Evolutionary conservation across 768 basidiomycete species (phyloP), one percentile per base, ranked within the genome.

Genomic region (Suillus fuscotomentosus): DNA sequence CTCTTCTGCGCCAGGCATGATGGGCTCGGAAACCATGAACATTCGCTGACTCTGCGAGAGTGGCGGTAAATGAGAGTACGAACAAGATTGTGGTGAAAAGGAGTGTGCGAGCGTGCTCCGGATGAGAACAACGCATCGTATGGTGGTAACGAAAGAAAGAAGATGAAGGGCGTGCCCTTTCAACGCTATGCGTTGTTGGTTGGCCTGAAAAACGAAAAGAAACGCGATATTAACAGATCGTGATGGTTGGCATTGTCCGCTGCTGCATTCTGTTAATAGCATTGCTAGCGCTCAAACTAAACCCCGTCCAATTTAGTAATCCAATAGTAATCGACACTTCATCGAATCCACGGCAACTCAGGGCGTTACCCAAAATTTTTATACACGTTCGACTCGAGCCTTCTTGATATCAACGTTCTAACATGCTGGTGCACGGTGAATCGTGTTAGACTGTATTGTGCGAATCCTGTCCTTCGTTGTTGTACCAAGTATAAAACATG

Each of bases 81-180:
- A 56, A 64, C 55, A 68, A 11, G 62, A 66, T 31, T 48, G 64
- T 65, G 7, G 45, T 55, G 27, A 39, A 68, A 68, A 68, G 17
- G 67, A 68, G 36, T 61, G 67, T 60, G 39, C 39, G 20, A 51
- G 24, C 50, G 60, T 51, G 62, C 45, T 42, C 57, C 8, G 24
- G 17, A 31, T 31, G 57, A 31, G 57, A 59, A 41, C 57, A 59
- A 59, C 57, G 57, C 57, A 59, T 59, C 10, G 24, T 59, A 42
- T 42, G 17, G 41, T 42, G 57, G 10, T 31, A 3, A 39, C 22
- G 36, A 20, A 59, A 42, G 22, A 59, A 59, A 27, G 11, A 13
- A 10, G 31, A 42, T 13, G 41, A 15, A 22, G 10, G 20, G 3
- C 27, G 31, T 11, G 31, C 5, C 36, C 54, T 36, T 53, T 53